Conservation (phyloP, 2,329 filamentous ascomycete species). For the Diplodia corticola region DNA sequence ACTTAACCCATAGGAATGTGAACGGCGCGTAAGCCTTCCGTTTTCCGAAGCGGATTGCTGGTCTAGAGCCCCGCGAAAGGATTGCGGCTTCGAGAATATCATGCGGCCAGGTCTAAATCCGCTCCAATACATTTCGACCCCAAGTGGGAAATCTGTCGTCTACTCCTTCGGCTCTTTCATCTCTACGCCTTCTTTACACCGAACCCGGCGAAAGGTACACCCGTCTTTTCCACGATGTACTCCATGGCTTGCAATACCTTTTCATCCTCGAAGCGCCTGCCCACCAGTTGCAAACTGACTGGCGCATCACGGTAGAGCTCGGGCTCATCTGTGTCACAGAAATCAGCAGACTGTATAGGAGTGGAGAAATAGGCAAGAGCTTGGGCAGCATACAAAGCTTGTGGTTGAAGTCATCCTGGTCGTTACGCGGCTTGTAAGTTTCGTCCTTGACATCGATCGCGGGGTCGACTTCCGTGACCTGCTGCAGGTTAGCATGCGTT, state of each 20-base stretch:
- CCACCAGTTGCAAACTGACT: constrained; percentile 56
- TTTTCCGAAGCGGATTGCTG: not conserved
- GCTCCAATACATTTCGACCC: not conserved
- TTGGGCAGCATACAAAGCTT: constrained; percentile 44
- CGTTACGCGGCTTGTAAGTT: constrained; percentile 44
- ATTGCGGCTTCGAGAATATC: not conserved
- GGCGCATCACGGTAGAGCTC: constrained; percentile 52
- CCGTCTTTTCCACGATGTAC: constrained; percentile 34
- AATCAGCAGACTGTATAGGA: constrained; percentile 1
- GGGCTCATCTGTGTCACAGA: constrained; percentile 39
- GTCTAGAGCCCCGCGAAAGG: not conserved
- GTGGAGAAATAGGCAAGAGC: not conserved
- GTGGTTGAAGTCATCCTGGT: constrained; percentile 51
- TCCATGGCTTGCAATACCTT: constrained; percentile 49
- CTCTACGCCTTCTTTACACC: constrained; percentile 9
- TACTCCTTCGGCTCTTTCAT: not conserved
- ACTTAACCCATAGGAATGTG: not conserved
- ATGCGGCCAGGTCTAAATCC: not conserved
- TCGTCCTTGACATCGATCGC: constrained; percentile 42
- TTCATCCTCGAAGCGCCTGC: constrained; percentile 56
- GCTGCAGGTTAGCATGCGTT: constrained; percentile 7
- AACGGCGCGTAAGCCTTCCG: constrained; percentile 1
- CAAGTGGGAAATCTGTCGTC: not conserved
- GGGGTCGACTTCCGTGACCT: constrained; percentile 42
- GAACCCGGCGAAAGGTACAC: constrained; percentile 30